Base-by-base conservation (phyloP, 129 eudicot species). In the Flaveria sonorensis region DNA sequence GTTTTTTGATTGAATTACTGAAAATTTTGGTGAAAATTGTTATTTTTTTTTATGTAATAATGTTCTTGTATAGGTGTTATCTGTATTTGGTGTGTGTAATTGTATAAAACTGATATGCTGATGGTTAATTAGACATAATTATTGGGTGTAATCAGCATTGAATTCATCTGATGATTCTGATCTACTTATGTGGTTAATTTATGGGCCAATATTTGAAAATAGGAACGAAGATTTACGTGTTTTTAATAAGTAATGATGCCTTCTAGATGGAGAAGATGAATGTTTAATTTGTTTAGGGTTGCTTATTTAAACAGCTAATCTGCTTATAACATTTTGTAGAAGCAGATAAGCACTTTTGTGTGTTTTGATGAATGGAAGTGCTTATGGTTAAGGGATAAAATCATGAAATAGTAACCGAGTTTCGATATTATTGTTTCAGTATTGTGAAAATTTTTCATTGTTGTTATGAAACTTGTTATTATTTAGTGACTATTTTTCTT, bases 131-230 rank as follows among this genome's bases (percentile, higher is more conserved):
- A 43, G 12, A 53, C 20, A 3, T 21, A 20, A 18, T 39, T 66
- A 3, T 60, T 59, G 30, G 32, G 45, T 45, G 18, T 47, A 61
- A 74, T 74, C 79, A 60, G 43, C 18, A 48, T 26, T 12, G 21
- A 47, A 32, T 62, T 74, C 45, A 46, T 45, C 61, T 61, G 43
- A 70, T 60, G 40, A 36, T 36, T 36, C 40, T 36, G 40, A 36
- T 36, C 6, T 36, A 36, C 40, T 36, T 30, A 14, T n/a, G 39
- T 12, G 43, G 69, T 61, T 43, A 28, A 15, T 63, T 15, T 63
- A 50, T 75, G 71, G 68, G 5, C 13, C 48, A 10, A 66, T 10
- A 39, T 14, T n/a, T 68, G 30, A 23, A 50, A 6, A 21, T 14
- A 7, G 3, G 19, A 45, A 70, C 4, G 6, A 46, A 70, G 60